Evolutionary conservation across 352 stramenopile species (phyloP).

Genomic region (Pythium coloratum): DNA sequence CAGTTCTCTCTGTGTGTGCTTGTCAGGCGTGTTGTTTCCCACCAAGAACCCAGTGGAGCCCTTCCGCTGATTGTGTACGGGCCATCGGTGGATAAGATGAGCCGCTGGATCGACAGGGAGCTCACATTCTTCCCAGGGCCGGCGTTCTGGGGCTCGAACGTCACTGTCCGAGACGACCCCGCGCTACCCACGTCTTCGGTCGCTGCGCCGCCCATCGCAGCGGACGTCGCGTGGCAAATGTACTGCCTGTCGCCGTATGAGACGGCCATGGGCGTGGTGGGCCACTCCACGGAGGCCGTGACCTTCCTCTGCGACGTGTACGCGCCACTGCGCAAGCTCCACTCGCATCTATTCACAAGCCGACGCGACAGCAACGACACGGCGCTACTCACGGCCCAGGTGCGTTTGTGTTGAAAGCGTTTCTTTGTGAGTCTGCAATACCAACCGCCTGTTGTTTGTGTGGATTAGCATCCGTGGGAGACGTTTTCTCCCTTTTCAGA

Average conservation of each 20-base stretch:
- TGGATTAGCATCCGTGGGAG: slow-evolving; percentile 75
- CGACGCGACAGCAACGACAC: slow-evolving; percentile 23
- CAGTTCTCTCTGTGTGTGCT: not conserved
- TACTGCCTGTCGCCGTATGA: slow-evolving; percentile 82
- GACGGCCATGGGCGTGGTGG: slow-evolving; percentile 56
- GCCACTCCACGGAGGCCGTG: slow-evolving; percentile 58
- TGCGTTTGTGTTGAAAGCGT: slow-evolving; percentile 17
- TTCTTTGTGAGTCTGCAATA: not conserved
- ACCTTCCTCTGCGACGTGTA: slow-evolving; percentile 76
- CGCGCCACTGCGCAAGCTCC: slow-evolving; percentile 52
- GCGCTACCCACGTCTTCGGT: slow-evolving; percentile 51
- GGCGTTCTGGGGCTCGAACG: slow-evolving; percentile 52
- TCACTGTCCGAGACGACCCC: not conserved
- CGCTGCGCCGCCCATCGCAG: slow-evolving; percentile 67
- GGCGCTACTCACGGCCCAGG: slow-evolving; percentile 41
- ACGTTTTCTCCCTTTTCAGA: slow-evolving; percentile 75
- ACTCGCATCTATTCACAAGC: slow-evolving; percentile 49
- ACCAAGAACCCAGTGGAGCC: slow-evolving; percentile 55
- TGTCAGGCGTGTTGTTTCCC: slow-evolving; percentile 49
- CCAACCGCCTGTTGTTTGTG: not conserved
- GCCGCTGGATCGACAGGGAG: slow-evolving; percentile 61
- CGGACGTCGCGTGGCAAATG: slow-evolving; percentile 81
- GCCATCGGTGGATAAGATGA: slow-evolving; percentile 49
- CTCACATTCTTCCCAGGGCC: slow-evolving; percentile 79
- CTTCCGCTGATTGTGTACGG: slow-evolving; percentile 80